A percentile compares a stretch with the other conserved stretches of the same genome.
Conservation (phyloP, 306 rosid genomes). For the Acacia acuminata region DNA sequence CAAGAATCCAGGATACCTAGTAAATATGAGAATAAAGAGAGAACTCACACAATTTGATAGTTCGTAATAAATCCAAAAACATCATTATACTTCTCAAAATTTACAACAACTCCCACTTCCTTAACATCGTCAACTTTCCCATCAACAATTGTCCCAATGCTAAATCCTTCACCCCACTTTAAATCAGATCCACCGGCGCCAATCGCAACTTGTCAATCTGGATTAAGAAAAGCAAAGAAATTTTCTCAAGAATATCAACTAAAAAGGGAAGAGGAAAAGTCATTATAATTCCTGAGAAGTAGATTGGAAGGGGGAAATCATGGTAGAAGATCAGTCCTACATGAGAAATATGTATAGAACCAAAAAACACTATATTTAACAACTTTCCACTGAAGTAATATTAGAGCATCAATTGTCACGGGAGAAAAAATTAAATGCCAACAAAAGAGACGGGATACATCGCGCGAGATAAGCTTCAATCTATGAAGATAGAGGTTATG, state of each 20-base stretch:
- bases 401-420: too few relatives aligned
- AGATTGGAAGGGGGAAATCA: too few relatives aligned
- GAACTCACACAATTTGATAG: slow-evolving; percentile 74
- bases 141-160: slow-evolving; percentile 62
- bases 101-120: slow-evolving; percentile 70
- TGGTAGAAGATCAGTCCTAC: too few relatives aligned
- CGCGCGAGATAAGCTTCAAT: background rate
- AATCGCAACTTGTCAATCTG: slow-evolving; percentile 77
- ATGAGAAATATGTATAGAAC: too few relatives aligned
- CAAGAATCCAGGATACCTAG: slow-evolving; percentile 4
- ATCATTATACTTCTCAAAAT: slow-evolving; percentile 72
- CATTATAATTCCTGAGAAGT: too few relatives aligned
- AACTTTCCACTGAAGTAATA: too few relatives aligned
- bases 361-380: too few relatives aligned
- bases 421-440: too few relatives aligned
- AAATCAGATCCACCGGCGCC: slow-evolving; percentile 51
- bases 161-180: too few relatives aligned
- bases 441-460: background rate
- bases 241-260: slow-evolving; percentile 15
- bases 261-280: background rate
- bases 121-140: slow-evolving; percentile 78
- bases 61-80: slow-evolving; percentile 79
- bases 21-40: background rate
- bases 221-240: slow-evolving; percentile 28
- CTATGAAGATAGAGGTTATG: background rate